phyloP scores from a whole-genome alignment of 2,329 filamentous ascomycete species.

The Fusarium luffae region DNA sequence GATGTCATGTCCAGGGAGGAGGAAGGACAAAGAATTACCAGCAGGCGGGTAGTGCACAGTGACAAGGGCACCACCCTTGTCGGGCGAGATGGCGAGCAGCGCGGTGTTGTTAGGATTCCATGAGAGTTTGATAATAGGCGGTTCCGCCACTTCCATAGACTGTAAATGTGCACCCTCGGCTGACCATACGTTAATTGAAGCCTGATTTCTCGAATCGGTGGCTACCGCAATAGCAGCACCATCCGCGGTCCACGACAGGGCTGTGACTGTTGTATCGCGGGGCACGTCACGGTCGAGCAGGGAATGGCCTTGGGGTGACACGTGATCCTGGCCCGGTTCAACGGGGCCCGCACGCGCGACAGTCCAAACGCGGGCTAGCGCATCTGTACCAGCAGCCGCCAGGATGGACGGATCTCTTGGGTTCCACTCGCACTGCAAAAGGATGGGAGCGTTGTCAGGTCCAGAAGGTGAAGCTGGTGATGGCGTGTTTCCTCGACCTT shows the following conservation, averaged over 20 bases:
- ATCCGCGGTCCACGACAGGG: slow-evolving; percentile 70
- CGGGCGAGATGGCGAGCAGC: slow-evolving; percentile 68
- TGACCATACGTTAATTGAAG: slow-evolving; percentile 67
- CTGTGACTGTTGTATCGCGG: slow-evolving; percentile 65
- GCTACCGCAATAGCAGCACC: slow-evolving; percentile 68
- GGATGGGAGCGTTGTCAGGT: slow-evolving; percentile 66
- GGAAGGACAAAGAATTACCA: slow-evolving; percentile 59
- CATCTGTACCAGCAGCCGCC: slow-evolving; percentile 75
- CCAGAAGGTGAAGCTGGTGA: slow-evolving; percentile 53
- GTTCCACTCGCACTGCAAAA: slow-evolving; percentile 77
- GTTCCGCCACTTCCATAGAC: slow-evolving; percentile 66
- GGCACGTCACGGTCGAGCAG: slow-evolving; percentile 66
- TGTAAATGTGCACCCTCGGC: slow-evolving; percentile 63
- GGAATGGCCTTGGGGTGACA: slow-evolving; percentile 51
- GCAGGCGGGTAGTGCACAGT: slow-evolving; percentile 63
- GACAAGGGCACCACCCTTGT: slow-evolving; percentile 64
- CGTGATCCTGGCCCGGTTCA: slow-evolving; percentile 55
- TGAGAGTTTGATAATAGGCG: slow-evolving; percentile 70
- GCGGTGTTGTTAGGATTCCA: slow-evolving; percentile 68
- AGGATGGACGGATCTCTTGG: slow-evolving; percentile 72
- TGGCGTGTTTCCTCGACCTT: slow-evolving; percentile 47
- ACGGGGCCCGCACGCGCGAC: slow-evolving; percentile 65
- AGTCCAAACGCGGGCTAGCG: slow-evolving; percentile 76
- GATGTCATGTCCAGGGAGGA: slow-evolving; percentile 62
- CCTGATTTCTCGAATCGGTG: slow-evolving; percentile 63